phyloP scores from a whole-genome alignment of 306 rosid genomes.

The Amphicarpaea edgeworthii region DNA sequence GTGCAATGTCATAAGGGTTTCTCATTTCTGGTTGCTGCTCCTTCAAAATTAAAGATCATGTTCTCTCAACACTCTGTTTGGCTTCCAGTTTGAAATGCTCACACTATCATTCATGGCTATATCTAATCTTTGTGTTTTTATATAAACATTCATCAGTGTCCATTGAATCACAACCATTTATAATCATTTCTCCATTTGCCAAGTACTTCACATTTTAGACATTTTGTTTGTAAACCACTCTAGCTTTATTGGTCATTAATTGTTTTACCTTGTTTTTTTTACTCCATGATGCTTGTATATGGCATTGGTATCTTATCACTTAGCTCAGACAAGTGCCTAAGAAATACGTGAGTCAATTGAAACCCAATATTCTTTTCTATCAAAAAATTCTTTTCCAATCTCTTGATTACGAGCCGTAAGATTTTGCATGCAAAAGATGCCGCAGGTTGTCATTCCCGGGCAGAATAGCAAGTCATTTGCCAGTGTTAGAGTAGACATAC shows the following conservation, averaged over 20 bases:
- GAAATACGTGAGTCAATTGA: slow-evolving; percentile 28
- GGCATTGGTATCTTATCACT: background rate
- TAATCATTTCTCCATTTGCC: slow-evolving; percentile 8
- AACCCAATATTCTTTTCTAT: slow-evolving; percentile 4
- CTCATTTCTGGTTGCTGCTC: slow-evolving; percentile 13
- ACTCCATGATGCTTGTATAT: no score
- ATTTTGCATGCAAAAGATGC: slow-evolving; percentile 40
- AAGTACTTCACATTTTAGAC: background rate
- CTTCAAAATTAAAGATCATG: slow-evolving; percentile 11
- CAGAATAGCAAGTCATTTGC: slow-evolving; percentile 51
- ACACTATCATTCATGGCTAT: background rate
- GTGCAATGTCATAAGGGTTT: slow-evolving; percentile 24
- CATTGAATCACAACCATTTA: slow-evolving; percentile 12
- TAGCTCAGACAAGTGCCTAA: background rate
- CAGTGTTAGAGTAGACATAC: slow-evolving; percentile 43
- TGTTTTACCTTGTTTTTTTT: no score
- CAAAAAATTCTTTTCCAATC: slow-evolving; percentile 21
- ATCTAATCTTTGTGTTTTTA: background rate
- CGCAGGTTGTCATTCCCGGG: slow-evolving; percentile 49
- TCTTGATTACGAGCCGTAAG: slow-evolving; percentile 21
- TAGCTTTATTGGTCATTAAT: no score
- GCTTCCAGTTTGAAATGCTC: slow-evolving; percentile 16
- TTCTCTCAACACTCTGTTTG: background rate
- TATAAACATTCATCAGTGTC: background rate
- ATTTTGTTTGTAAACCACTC: no score